A percentile compares a stretch with the other conserved stretches of the same genome.
phyloP scores from a whole-genome alignment of 768 basidiomycete genomes.

The Cystofilobasidium ferigula region DNA sequence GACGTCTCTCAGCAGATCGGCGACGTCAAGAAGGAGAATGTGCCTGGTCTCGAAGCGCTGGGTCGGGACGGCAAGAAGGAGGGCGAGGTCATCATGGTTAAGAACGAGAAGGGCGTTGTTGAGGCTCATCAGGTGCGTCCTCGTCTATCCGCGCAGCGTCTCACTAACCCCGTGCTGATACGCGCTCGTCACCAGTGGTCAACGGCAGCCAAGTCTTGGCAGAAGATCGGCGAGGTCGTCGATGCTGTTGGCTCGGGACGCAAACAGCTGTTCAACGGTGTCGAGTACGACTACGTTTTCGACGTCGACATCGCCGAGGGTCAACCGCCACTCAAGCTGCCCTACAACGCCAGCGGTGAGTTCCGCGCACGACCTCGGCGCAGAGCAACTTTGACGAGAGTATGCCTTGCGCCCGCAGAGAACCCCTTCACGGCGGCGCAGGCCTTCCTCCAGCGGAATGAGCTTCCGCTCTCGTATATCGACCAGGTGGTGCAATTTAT shows the following conservation, averaged over 20 bases:
- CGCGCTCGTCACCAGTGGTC: slow-evolving; percentile 59
- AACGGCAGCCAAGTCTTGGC: slow-evolving; percentile 55
- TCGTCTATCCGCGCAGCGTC: not conserved
- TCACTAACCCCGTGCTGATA: not conserved
- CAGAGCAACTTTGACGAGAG: slow-evolving; percentile 14
- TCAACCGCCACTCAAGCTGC: slow-evolving; percentile 80
- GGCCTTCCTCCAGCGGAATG: slow-evolving; percentile 69
- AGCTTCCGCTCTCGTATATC: slow-evolving; percentile 67
- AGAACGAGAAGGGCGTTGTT: slow-evolving; percentile 55
- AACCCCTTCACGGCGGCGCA: slow-evolving; percentile 85
- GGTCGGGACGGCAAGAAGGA: slow-evolving; percentile 69
- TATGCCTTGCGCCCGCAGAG: slow-evolving; percentile 45
- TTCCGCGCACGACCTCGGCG: slow-evolving; percentile 7
- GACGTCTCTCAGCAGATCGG: slow-evolving; percentile 71
- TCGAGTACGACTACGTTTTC: slow-evolving; percentile 98
- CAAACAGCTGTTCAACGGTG: slow-evolving; percentile 82
- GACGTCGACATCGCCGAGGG: slow-evolving; percentile 94
- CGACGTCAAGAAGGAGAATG: slow-evolving; percentile 81
- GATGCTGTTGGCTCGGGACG: slow-evolving; percentile 84
- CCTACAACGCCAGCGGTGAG: slow-evolving; percentile 77
- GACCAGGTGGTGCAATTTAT: slow-evolving; percentile 90
- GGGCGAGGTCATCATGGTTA: slow-evolving; percentile 87
- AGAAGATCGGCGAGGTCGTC: slow-evolving; percentile 90
- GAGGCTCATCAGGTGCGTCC: slow-evolving; percentile 74
- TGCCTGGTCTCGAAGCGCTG: slow-evolving; percentile 77